Percentiles rank a stretch among this genome's conserved stretches.
phyloP scores from a whole-genome alignment of 495 filamentous ascomycete species.

The Neurospora sublineolata region DNA sequence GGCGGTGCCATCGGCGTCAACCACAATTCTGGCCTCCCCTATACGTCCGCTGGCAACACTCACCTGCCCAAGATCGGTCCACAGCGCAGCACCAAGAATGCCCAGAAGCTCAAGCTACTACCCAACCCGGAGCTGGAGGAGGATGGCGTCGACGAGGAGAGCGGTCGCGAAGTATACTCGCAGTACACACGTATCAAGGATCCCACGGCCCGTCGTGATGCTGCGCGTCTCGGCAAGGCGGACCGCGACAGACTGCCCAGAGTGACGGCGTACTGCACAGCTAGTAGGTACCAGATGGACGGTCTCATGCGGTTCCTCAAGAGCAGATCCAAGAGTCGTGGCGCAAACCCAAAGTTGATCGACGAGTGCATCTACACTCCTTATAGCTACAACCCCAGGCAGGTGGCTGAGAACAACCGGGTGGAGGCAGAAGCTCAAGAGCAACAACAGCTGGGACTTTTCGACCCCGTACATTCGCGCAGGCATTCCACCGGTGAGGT shows the following conservation, averaged over 20 bases:
- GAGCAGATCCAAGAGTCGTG: constrained; percentile 58
- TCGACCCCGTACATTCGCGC: constrained; percentile 42
- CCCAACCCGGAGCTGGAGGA: constrained; percentile 79
- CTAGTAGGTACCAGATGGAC: constrained; percentile 79
- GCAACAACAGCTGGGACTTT: constrained; percentile 32
- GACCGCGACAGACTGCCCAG: constrained; percentile 77
- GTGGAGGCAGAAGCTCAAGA: constrained; percentile 19
- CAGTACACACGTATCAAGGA: constrained; percentile 92
- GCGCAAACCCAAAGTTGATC: constrained; percentile 76
- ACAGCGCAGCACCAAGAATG: constrained; percentile 86
- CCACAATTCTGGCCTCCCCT: constrained; percentile 30
- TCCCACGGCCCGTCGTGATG: constrained; percentile 83
- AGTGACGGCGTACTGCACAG: constrained; percentile 93
- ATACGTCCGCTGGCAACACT: constrained; percentile 34
- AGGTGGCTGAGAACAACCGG: constrained; percentile 2
- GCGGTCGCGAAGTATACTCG: constrained; percentile 88
- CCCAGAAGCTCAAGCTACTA: constrained; percentile 89
- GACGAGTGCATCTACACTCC: constrained; percentile 96
- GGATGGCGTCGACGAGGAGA: constrained; percentile 69
- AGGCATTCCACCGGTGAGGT: constrained; percentile 29
- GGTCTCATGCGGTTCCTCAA: constrained; percentile 82
- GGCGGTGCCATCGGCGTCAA: constrained; percentile 23
- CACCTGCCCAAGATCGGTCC: constrained; percentile 73
- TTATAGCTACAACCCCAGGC: constrained; percentile 55
- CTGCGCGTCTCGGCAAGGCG: constrained; percentile 83